Conservation (phyloP, 169 alveolate species). For the Plasmodium gallinaceum region DNA sequence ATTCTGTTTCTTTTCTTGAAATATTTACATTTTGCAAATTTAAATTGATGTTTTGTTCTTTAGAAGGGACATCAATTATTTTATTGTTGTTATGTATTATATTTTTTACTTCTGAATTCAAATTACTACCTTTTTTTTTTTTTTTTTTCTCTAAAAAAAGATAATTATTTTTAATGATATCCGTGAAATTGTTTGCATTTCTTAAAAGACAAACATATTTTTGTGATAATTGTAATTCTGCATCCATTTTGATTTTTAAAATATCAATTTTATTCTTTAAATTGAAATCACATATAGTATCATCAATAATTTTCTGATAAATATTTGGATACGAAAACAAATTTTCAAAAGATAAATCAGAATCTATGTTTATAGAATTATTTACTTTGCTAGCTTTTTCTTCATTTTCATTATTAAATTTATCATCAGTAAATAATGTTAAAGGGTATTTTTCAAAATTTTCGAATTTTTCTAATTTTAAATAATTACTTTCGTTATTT, state of each 20-base stretch:
- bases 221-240: slow-evolving; percentile 58
- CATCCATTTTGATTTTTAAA: slow-evolving; percentile 69
- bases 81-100: neutral
- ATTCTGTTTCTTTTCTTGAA: neutral
- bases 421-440: neutral
- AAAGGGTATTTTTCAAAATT: slow-evolving; percentile 30
- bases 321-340: slow-evolving; percentile 21
- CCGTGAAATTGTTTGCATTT: neutral
- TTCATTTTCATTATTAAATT: neutral
- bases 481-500: neutral
- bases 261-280: slow-evolving; percentile 32
- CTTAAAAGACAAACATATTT: neutral
- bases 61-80: no score
- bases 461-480: slow-evolving; percentile 36
- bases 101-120: neutral
- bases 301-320: slow-evolving; percentile 38
- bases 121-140: neutral
- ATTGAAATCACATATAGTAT: slow-evolving; percentile 6
- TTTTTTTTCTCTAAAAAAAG: neutral
- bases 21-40: neutral
- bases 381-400: slow-evolving; percentile 3
- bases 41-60: neutral
- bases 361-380: slow-evolving; percentile 5
- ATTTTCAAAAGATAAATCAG: slow-evolving; percentile 1
- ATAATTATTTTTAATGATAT: slow-evolving; percentile 1